A percentile compares a stretch with the other conserved stretches of the same genome.
phyloP scores from a whole-genome alignment of 1,139 yeast genomes.

The Kodamaea alishanica region DNA sequence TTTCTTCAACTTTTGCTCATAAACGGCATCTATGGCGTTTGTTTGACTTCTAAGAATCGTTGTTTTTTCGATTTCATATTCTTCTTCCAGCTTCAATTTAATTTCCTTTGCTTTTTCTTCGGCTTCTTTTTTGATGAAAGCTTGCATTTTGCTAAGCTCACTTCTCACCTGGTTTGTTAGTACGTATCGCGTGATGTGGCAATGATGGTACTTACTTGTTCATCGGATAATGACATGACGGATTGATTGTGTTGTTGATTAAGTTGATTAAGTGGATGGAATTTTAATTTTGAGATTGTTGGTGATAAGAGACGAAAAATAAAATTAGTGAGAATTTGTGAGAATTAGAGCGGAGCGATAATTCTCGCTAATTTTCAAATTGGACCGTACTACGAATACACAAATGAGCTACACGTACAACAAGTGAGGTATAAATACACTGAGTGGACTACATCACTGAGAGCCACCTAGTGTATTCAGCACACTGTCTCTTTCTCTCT shows the following conservation, averaged over 20 bases:
- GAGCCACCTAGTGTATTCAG: too few species aligned
- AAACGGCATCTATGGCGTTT: slow-evolving; percentile 77
- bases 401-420: too few species aligned
- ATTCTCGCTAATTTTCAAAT: too few species aligned
- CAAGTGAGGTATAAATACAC: slow-evolving; percentile 6
- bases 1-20: slow-evolving; percentile 83
- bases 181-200: neutral
- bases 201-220: slow-evolving; percentile 35
- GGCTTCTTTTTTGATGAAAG: slow-evolving; percentile 98
- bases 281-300: slow-evolving; percentile 1
- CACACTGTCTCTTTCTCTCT: too few species aligned
- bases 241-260: slow-evolving; percentile 9
- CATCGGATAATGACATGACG: slow-evolving; percentile 45
- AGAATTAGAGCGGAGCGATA: too few species aligned
- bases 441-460: too few species aligned
- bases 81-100: slow-evolving; percentile 94
- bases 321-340: too few species aligned
- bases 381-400: too few species aligned
- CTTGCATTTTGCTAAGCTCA: slow-evolving; percentile 96
- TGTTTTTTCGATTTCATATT: slow-evolving; percentile 96
- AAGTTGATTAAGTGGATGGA: slow-evolving; percentile 3
- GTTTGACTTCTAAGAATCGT: slow-evolving; percentile 90
- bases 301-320: neutral
- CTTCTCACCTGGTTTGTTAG: slow-evolving; percentile 69
- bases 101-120: slow-evolving; percentile 98